Base-by-base conservation (phyloP, 2,329 filamentous ascomycete species). In the Pestalotiopsis sp. region DNA sequence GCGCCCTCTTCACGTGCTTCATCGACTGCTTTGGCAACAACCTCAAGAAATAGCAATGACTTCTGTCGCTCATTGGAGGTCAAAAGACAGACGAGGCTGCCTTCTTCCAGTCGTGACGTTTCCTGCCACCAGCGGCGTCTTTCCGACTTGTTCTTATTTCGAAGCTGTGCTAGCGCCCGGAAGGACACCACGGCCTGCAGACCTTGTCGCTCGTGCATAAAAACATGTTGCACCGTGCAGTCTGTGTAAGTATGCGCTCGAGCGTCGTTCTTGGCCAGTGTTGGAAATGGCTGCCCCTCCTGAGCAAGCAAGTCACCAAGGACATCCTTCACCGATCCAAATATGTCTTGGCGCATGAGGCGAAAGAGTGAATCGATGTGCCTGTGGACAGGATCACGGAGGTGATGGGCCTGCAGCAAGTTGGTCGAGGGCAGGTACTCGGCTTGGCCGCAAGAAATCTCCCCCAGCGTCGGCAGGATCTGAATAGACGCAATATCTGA, bases 331-430 rank as follows among this genome's bases (percentile, higher is more conserved):
- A 90, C 77, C 68, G 87, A 83, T 0, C 85, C 85, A 2, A 89
- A 78, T 0, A 83, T 87, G 70, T 90, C 87, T 74, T 89, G 85
- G 2, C 87, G 81, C 1, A 89, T 74, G 1, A 89, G 81, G 17
- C 87, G 82, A 63, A 90, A 90, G 79, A 73, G 89, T 87, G 0
- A 90, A 74, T 1, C 86, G 31, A 36, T 36, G 31, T 36, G 31
- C 31, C 31, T 36, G 31, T 36, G 31, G 31, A 36, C 31, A 36
- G 31, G 80, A 2, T 86, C 85, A 4, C 75, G 76, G 12, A 85
- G 80, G 1, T 85, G 83, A 3, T 75, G 71, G 17, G 81, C 74
- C 70, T 86, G 82, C 68, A 80, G 81, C 9, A 77, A 76, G 0
- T 86, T 80, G 2, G 75, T 81, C 4, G 74, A 77, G 0, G 82